Base-by-base conservation (phyloP, 1,139 yeast species). In the Blastobotrys raffinosifermentans region DNA sequence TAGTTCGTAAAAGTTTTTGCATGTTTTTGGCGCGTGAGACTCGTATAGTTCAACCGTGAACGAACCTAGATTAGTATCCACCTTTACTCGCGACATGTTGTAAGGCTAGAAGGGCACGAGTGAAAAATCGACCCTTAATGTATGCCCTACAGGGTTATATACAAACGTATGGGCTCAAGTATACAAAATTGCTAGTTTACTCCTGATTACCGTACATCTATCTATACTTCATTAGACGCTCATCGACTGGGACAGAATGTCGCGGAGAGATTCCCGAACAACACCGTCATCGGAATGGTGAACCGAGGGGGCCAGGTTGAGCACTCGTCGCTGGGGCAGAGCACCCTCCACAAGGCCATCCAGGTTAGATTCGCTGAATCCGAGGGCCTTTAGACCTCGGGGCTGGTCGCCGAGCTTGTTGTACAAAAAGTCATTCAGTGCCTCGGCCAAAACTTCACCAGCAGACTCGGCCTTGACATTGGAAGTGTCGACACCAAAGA, bases 251-350 rank as follows among this genome's bases (percentile, higher is more conserved):
- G 48, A 50, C 29, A 58, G 44, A 35, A 58, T 55, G 11, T 35
- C 38, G 20, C 40, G 38, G 17, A 58, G 45, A 18, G 45, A 43
- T 29, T 55, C 59, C 20, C 54, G 44, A 9, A 56, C 53, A 23
- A 48, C 37, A 11, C 48, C 57, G n/a, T 57, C 59, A 34, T 54
- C 55, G 18, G 50, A 46, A 13, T 46, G 42, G 30, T 53, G 55
- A 20, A 57, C 47, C 5, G 53, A 48, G 1, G 67, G 67, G 4
- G 67, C 66, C 11, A 62, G 48, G 43, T 50, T 60, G 37, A 64
- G 51, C 16, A 64, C 68, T 19, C 69, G 53, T 19, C 61, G 55
- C 40, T 64, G 69, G 8, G 69, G 69, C 26, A 64, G 47, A 4
- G 69, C 65, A 2, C 69, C 69, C 14, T 58, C 53, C 8, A 64